Conservation (phyloP, 2,329 filamentous ascomycete species). For the Dactylellina cionopaga region DNA sequence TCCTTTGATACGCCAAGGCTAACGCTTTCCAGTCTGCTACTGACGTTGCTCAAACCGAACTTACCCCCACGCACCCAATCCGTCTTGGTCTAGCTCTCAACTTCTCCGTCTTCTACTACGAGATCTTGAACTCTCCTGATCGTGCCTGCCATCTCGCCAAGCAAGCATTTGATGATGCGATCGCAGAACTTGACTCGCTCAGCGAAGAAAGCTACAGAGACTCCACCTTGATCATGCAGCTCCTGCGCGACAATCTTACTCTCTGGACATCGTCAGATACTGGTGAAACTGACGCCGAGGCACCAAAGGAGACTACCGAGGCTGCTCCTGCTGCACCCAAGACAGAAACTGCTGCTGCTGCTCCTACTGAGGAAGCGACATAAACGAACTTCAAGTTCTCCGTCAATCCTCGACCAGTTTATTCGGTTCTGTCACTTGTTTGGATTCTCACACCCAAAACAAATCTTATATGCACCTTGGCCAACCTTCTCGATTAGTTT, state of each 20-base stretch:
- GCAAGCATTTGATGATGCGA: slow-evolving; percentile 95
- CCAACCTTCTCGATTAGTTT: slow-evolving; percentile 36
- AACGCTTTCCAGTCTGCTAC: slow-evolving; percentile 71
- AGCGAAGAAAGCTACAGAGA: slow-evolving; percentile 99
- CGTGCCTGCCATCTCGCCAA: slow-evolving; percentile 98
- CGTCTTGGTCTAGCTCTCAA: slow-evolving; percentile 90
- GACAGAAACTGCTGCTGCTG: slow-evolving; percentile 11
- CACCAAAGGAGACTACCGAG: slow-evolving; percentile 27
- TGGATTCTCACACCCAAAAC: neutral
- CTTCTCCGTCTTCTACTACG: slow-evolving; percentile 99
- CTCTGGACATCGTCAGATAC: slow-evolving; percentile 57
- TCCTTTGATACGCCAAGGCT: neutral
- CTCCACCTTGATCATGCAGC: slow-evolving; percentile 98
- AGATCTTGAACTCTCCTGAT: slow-evolving; percentile 98
- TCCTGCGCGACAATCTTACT: slow-evolving; percentile 88
- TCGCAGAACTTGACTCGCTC: slow-evolving; percentile 97
- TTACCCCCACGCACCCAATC: slow-evolving; percentile 91
- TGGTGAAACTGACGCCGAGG: slow-evolving; percentile 64
- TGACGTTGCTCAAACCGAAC: slow-evolving; percentile 87
- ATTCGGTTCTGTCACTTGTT: neutral
- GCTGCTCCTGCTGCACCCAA: slow-evolving; percentile 19
- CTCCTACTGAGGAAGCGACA: slow-evolving; percentile 36
- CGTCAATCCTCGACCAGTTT: neutral
- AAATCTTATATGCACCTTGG: slow-evolving; percentile 16
- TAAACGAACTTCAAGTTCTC: slow-evolving; percentile 14